phyloP scores from a whole-genome alignment of 345 rosid genomes.

The Corchorus olitorius region DNA sequence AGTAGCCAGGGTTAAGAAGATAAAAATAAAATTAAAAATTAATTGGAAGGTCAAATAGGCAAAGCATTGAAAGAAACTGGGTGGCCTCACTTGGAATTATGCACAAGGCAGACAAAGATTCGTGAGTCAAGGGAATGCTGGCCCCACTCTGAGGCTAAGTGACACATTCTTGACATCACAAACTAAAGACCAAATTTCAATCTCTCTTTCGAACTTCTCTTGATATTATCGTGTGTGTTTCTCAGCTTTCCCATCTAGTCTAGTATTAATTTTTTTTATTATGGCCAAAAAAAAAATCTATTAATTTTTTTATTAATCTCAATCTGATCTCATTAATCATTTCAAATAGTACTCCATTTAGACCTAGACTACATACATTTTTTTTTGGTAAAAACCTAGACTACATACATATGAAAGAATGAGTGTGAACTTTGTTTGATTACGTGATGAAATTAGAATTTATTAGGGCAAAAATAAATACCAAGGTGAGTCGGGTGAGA shows the following conservation, averaged over 20 bases:
- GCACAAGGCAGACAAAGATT: constrained; percentile 90
- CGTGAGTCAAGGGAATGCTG: constrained; percentile 77
- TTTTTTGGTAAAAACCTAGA: too few relatives aligned
- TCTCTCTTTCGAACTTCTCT: not conserved
- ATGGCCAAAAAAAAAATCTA: too few relatives aligned
- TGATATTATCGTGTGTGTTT: not conserved
- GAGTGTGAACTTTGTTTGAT: too few relatives aligned
- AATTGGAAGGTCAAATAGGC: constrained; percentile 29
- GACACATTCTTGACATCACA: not conserved
- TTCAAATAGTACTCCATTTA: not conserved
- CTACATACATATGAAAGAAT: too few relatives aligned
- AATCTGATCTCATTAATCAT: not conserved
- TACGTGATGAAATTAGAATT: too few relatives aligned
- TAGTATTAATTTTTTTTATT: too few relatives aligned
- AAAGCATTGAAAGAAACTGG: constrained; percentile 25
- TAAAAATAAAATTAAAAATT: too few relatives aligned
- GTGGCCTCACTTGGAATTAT: constrained; percentile 27
- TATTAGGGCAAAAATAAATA: too few relatives aligned
- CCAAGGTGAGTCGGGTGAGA: too few relatives aligned
- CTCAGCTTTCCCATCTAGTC: not conserved
- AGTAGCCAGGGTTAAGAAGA: constrained; percentile 10
- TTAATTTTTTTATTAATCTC: not conserved
- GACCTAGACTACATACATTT: too few relatives aligned
- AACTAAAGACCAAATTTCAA: not conserved
- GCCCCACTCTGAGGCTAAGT: constrained; percentile 22